Base-by-base conservation (phyloP, 2,329 filamentous ascomycete genomes). In the Lachnellula hyalina region DNA sequence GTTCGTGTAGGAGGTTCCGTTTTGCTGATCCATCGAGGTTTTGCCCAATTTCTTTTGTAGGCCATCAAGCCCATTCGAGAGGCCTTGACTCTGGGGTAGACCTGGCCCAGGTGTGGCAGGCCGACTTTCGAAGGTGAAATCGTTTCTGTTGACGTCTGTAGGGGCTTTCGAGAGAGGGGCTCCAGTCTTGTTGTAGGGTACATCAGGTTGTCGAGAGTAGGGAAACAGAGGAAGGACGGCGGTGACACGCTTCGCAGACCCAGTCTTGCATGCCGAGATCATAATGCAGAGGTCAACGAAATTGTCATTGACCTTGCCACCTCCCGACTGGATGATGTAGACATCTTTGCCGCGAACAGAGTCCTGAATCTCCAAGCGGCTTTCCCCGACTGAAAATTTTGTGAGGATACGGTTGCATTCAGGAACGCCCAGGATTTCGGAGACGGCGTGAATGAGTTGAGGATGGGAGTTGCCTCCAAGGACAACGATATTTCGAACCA, bases 301-400 rank as follows among this genome's bases (percentile, higher is more conserved):
- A 74, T 96, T 86, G 74, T 99, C 94, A 71, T 99, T 99, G 74
- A 96, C 90, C 67, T 88, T 89, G 61, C 90, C 91, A 64, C 90
- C 90, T 64, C 90, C 91, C 42, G 90, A 94, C 74, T 97, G 93
- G 67, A 99, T 90, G 70, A 97, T 96, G 76, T 95, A 99, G 71
- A 96, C 94, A 83, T 99, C 94, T 73, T 99, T 99, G 65, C 90
- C 94, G 65, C 94, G 88, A 50, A 99, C 94, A 14, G 91, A 96
- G 73, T 99, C 94, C 71, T 92, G 83, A 68, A 99, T 96, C 74
- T 97, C 94, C 60, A 96, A 93, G 53, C 93, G 85, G 63, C 89
- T 96, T 77, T 97, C 94, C 63, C 94, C 94, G 51, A 94, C 90
- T 34, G 91, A 90, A 77, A 99, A 99, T 75, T 96, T 96, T 69